Evolutionary conservation across 2,329 filamentous ascomycete genomes (phyloP).

Genomic region (Cladobotryum mycophilum): DNA sequence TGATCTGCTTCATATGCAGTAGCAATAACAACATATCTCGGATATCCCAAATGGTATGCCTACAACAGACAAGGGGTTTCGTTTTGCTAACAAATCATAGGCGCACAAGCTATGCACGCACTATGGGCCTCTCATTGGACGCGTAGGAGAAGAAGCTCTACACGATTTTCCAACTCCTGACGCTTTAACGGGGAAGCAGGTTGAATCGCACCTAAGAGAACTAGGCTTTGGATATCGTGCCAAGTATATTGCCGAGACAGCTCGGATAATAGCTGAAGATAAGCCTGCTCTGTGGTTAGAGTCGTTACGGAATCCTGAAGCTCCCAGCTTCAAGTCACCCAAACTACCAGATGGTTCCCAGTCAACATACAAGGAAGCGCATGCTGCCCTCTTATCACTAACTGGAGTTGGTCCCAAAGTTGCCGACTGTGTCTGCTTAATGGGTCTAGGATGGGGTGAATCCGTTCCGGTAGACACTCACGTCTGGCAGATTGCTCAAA

Average conservation of each 20-base stretch:
- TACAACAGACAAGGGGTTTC: too few species aligned
- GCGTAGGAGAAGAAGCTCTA: constrained; percentile 63
- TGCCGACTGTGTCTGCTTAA: constrained; percentile 90
- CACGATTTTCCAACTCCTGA: constrained; percentile 81
- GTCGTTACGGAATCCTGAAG: constrained; percentile 69
- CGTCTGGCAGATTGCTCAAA: constrained; percentile 95
- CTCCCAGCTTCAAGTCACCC: constrained; percentile 45
- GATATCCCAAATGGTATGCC: constrained; percentile 82
- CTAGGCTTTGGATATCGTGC: constrained; percentile 93
- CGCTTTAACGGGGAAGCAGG: constrained; percentile 63
- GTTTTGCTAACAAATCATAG: constrained; percentile 29
- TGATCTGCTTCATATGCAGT: constrained; percentile 94
- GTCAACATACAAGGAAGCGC: constrained; percentile 70
- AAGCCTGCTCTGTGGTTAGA: constrained; percentile 71
- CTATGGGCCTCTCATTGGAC: constrained; percentile 72
- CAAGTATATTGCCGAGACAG: constrained; percentile 85
- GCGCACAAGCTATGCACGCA: constrained; percentile 81
- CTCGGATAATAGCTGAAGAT: constrained; percentile 62
- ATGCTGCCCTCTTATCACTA: constrained; percentile 69
- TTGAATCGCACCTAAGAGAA: constrained; percentile 72
- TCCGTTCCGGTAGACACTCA: constrained; percentile 95
- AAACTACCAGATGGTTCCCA: constrained; percentile 37
- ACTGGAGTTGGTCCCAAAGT: constrained; percentile 95
- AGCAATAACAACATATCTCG: constrained; percentile 97
- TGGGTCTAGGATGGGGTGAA: constrained; percentile 94